Evolutionary conservation across 202 grass and related monocot species (phyloP).

Genomic region (Schoenoplectus triqueter): DNA sequence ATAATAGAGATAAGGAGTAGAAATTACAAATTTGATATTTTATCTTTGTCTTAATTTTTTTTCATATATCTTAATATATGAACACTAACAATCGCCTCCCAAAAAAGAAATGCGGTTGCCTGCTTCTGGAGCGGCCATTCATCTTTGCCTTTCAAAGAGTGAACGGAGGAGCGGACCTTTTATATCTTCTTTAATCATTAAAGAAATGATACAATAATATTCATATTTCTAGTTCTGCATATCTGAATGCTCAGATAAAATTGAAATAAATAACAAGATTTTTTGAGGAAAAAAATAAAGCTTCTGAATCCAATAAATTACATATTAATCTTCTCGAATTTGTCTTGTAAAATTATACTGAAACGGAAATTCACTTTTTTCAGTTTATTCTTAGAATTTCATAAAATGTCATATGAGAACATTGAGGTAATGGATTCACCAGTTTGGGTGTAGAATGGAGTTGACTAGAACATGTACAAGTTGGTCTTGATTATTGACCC

Average conservation of each 20-base stretch:
- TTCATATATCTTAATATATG: neutral
- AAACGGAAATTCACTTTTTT: neutral
- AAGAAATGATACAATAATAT: neutral
- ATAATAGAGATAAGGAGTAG: too few species aligned
- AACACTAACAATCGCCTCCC: neutral
- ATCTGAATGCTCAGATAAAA: neutral
- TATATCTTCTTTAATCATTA: too few species aligned
- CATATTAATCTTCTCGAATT: too few species aligned
- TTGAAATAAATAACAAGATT: neutral
- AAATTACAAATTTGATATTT: neutral
- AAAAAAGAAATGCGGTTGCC: too few species aligned
- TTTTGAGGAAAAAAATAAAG: neutral
- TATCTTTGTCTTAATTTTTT: neutral
- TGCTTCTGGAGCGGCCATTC: too few species aligned
- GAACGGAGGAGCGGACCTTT: too few species aligned
- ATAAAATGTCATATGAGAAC: neutral
- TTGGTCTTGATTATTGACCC: neutral
- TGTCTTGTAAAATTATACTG: too few species aligned
- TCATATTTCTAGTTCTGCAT: neutral
- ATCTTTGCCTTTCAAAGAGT: too few species aligned
- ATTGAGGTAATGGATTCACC: neutral
- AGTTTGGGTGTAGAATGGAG: neutral
- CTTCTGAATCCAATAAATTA: neutral
- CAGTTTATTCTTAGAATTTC: neutral
- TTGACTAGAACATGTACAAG: neutral